Percentiles rank a stretch among this genome's conserved stretches.
phyloP scores from a whole-genome alignment of 805 yeast genomes.

The Clavispora vitiphila region DNA sequence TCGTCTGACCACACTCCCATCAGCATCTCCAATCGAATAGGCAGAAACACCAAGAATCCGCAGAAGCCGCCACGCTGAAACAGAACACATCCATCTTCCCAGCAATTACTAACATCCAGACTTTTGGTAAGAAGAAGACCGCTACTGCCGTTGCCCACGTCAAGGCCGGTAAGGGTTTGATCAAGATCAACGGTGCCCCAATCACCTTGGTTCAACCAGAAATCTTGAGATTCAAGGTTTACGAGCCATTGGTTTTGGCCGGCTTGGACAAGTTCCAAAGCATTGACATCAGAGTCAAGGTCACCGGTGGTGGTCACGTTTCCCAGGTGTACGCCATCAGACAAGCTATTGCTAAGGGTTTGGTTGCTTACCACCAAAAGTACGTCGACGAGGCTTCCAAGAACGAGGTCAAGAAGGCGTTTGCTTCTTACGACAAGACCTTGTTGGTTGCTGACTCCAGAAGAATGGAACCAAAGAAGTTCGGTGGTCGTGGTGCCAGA shows the following conservation, averaged over 20 bases:
- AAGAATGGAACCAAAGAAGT: slow-evolving; percentile 99
- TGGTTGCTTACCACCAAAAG: slow-evolving; percentile 99
- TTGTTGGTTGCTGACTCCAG: slow-evolving; percentile 98
- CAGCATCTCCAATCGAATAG: too few relatives aligned
- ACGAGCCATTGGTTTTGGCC: slow-evolving; percentile 97
- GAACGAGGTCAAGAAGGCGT: slow-evolving; percentile 98
- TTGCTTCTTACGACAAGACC: slow-evolving; percentile 98
- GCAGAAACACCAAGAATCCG: too few relatives aligned
- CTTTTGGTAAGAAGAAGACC: slow-evolving; percentile 99
- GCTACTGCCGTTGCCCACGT: slow-evolving; percentile 99
- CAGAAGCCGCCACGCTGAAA: too few relatives aligned
- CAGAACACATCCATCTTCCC: too few relatives aligned
- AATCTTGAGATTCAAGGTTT: slow-evolving; percentile 98
- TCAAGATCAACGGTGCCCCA: slow-evolving; percentile 99
- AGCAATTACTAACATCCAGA: slow-evolving; percentile 42
- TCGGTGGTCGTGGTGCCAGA: slow-evolving; percentile 99
- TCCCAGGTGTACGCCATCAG: slow-evolving; percentile 99
- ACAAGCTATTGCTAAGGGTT: slow-evolving; percentile 99
- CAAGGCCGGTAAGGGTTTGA: slow-evolving; percentile 98
- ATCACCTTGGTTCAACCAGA: slow-evolving; percentile 99
- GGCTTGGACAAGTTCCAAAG: slow-evolving; percentile 98
- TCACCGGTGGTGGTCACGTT: slow-evolving; percentile 99
- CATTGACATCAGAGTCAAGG: slow-evolving; percentile 98
- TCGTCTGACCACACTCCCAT: too few relatives aligned
- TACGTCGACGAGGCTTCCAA: slow-evolving; percentile 99